These are phyloP conservation scores for Eucalyptus guilfoylei DNA, from an alignment of 345 rosid genomes.

Conservation along the genomic window DNA sequence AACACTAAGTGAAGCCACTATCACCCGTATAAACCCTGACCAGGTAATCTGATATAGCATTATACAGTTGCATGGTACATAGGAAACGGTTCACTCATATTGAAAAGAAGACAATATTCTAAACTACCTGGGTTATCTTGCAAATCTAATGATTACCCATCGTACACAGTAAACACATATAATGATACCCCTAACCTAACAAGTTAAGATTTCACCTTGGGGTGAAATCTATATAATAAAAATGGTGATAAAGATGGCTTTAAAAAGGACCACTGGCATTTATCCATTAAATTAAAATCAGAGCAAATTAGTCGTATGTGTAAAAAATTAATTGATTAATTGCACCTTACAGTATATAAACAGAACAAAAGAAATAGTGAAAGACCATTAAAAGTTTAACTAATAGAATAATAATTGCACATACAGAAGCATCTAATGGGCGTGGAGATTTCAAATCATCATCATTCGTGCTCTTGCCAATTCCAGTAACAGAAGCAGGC, in stretches of 20 bases:
- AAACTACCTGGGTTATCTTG: background rate
- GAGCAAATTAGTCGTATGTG: background rate
- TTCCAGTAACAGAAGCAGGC: constrained; percentile 33
- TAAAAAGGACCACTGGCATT: background rate
- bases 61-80: background rate
- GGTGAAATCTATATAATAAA: background rate
- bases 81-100: background rate
- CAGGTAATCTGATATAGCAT: background rate
- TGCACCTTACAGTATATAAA: background rate
- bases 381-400: background rate
- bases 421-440: constrained; percentile 27
- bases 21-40: background rate
- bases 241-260: background rate
- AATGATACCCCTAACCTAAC: background rate
- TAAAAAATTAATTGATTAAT: background rate
- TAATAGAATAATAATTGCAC: background rate
- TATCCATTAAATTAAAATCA: background rate
- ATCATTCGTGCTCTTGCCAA: constrained; percentile 46
- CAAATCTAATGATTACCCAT: background rate
- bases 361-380: background rate
- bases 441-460: constrained; percentile 57
- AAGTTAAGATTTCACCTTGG: background rate
- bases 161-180: background rate
- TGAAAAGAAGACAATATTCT: background rate
- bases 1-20: background rate